Evolutionary conservation across 202 grass and related monocot species (phyloP).

Genomic region (Brachypodium distachyon): DNA sequence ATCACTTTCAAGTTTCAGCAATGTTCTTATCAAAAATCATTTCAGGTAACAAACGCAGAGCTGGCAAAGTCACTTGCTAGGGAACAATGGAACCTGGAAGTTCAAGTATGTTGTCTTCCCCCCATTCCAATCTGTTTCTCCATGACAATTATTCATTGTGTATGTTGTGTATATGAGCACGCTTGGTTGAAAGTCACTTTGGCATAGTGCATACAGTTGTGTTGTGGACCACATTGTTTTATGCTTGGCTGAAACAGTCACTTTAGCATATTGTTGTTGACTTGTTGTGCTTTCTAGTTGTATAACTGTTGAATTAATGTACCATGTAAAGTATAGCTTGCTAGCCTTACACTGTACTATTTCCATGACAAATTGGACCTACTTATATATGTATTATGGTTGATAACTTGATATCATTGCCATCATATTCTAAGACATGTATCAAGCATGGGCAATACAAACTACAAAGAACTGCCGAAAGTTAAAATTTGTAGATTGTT

Average conservation of each 20-base stretch:
- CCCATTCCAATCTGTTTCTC: neutral
- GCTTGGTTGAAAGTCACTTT: too few relatives aligned
- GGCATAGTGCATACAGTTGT: neutral
- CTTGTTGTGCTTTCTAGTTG: neutral
- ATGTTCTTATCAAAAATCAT: conserved; percentile 3
- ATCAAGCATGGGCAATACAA: neutral
- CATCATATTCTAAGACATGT: neutral
- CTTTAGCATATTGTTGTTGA: neutral
- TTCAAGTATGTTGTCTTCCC: conserved; percentile 53
- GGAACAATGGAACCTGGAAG: conserved; percentile 69
- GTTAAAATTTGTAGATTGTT: neutral
- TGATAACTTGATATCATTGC: neutral
- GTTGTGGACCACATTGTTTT: neutral
- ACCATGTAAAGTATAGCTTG: neutral
- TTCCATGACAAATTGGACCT: neutral
- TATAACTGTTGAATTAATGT: neutral
- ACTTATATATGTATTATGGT: neutral
- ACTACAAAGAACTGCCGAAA: neutral
- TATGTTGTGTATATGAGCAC: neutral
- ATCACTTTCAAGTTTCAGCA: neutral
- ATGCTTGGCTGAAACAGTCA: neutral
- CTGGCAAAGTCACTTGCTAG: conserved; percentile 74
- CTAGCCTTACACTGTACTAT: neutral
- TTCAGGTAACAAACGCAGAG: conserved; percentile 75
- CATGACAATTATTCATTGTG: neutral